Conservation (phyloP, 2,329 filamentous ascomycete genomes). For the Thielaviopsis populi region DNA sequence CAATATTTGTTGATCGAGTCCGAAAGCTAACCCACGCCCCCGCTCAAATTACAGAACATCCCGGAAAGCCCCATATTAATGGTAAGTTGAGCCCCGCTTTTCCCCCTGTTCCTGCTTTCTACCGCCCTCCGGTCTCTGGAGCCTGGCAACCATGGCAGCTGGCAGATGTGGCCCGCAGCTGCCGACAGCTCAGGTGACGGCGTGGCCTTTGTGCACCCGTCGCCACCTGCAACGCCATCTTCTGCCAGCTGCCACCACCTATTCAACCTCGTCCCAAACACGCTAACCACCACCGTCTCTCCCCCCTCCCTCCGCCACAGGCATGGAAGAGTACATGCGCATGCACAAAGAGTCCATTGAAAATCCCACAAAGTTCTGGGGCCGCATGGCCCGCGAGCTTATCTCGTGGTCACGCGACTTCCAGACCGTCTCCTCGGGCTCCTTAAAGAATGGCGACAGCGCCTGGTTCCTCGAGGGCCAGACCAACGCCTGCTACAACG, state of each 20-base stretch:
- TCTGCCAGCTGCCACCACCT: not conserved
- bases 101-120: constrained; percentile 18
- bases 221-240: not conserved
- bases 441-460: constrained; percentile 63
- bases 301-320: constrained; percentile 29
- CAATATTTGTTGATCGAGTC: constrained; percentile 8
- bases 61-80: constrained; percentile 50
- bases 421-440: constrained; percentile 69
- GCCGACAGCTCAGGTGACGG: too few species aligned
- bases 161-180: not conserved
- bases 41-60: constrained; percentile 40
- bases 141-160: not conserved
- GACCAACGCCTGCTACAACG: constrained; percentile 94
- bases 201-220: not conserved
- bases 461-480: constrained; percentile 92
- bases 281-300: not conserved
- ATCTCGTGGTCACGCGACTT: constrained; percentile 87
- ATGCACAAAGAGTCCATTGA: constrained; percentile 76
- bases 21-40: constrained; percentile 24
- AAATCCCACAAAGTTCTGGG: constrained; percentile 84
- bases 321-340: constrained; percentile 50
- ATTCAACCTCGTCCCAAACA: not conserved
- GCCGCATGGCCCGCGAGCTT: constrained; percentile 66
- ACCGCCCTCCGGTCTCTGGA: not conserved
- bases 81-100: constrained; percentile 32